phyloP scores from a whole-genome alignment of 805 yeast species.

The Blastobotrys terrestris region DNA sequence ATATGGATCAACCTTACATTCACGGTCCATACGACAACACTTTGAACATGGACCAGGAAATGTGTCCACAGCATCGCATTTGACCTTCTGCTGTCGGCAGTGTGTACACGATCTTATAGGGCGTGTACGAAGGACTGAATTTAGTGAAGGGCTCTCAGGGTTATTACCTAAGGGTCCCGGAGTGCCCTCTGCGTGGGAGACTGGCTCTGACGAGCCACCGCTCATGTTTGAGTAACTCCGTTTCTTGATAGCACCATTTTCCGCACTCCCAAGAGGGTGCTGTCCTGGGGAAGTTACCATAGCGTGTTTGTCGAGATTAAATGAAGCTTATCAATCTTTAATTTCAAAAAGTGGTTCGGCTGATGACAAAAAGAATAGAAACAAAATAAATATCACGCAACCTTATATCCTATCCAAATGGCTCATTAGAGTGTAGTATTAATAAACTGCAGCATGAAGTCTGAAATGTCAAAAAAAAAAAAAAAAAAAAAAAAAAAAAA shows the following conservation, averaged over 20 bases:
- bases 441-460: neutral
- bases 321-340: neutral
- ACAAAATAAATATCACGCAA: neutral
- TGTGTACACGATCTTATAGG: conserved; percentile 93
- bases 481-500: too few relatives aligned
- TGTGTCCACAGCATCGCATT: conserved; percentile 82
- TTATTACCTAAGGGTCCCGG: neutral
- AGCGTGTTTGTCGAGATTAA: too few relatives aligned
- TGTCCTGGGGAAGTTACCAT: neutral
- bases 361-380: neutral
- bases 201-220: neutral
- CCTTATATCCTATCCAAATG: neutral
- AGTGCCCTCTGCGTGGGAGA: neutral
- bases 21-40: conserved; percentile 71
- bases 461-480: neutral
- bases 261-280: neutral
- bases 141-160: neutral
- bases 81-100: conserved; percentile 90
- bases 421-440: neutral
- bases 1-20: conserved; percentile 85
- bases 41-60: conserved; percentile 78
- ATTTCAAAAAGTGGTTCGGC: neutral
- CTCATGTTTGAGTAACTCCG: neutral
- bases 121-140: conserved; percentile 39
- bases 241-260: neutral